Evolutionary conservation across 176 grass and related monocot species (phyloP), one percentile per base, ranked within the genome.

Genomic region (Pharus latifolius): DNA sequence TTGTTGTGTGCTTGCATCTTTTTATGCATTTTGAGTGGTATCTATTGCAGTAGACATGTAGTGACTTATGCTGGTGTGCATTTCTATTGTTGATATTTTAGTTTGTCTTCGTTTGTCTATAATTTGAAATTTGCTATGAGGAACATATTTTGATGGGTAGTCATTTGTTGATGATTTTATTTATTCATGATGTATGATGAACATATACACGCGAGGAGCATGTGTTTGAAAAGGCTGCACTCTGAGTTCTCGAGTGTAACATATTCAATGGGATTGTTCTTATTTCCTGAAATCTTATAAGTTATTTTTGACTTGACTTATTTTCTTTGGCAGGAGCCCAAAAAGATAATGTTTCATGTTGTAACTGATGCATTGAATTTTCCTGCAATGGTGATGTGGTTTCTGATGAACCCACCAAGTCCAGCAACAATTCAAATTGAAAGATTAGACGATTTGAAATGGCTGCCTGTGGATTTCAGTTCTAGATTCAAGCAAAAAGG

Each of bases 301-400:
- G 18, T 6, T 46, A 19, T 45, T 24, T 69, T 63, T 47, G 22
- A 57, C 50, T 30, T 54, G 26, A 60, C 20, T 51, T 65, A 25
- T 62, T 80, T 45, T 80, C 11, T 79, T 24, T 78, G 27, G 63
- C 81, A 97, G 86, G 83, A 92, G 73, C 80, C 86, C 32, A 65
- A 82, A 61, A 90, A 76, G 80, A 83, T 97, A 61, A 60, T 88
- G 51, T 97, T 97, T 63, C 89, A 97, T 77, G 61, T 97, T 68
- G 69, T 97, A 49, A 90, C 89, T 12, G 89, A 97, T 80, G 70
- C 89, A 7, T 69, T 90, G 42, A 92, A 85, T 74, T 92, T 85
- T 74, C 93, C 93, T 72, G 89, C 93, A 69, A 90, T 97, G 86
- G 63, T 8, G 60, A 89, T 87, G 84, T 97, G 93, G 93, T 92